Evolutionary conservation across 805 yeast genomes (phyloP).

Genomic region (Clavispora santaluciae): DNA sequence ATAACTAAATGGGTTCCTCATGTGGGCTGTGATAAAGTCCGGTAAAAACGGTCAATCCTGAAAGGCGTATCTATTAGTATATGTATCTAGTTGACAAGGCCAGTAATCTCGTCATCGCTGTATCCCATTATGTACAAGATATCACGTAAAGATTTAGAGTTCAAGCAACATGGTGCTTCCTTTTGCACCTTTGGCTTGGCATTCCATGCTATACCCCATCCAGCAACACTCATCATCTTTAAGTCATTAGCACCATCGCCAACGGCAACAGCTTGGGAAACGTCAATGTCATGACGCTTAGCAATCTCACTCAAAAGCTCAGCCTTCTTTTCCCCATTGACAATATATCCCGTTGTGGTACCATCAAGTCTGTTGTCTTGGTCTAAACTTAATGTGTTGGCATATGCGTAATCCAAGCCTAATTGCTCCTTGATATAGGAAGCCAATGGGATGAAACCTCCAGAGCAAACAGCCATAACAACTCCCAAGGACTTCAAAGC

Average conservation of each 20-base stretch:
- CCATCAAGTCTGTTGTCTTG: constrained; percentile 63
- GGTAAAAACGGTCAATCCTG: background rate
- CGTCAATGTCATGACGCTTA: constrained; percentile 45
- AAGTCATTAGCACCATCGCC: constrained; percentile 98
- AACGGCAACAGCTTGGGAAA: constrained; percentile 64
- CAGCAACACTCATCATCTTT: constrained; percentile 86
- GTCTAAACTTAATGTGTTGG: constrained; percentile 56
- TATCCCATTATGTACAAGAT: constrained; percentile 78
- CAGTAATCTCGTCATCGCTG: constrained; percentile 48
- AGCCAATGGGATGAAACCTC: constrained; percentile 93
- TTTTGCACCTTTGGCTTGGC: constrained; percentile 91
- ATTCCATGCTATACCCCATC: constrained; percentile 94
- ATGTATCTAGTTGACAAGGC: constrained; percentile 2
- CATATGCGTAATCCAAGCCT: constrained; percentile 81
- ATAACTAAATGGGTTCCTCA: no score
- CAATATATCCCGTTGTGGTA: constrained; percentile 70
- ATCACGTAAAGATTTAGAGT: constrained; percentile 69
- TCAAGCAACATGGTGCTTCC: constrained; percentile 77
- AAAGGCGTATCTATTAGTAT: background rate
- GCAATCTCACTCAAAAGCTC: constrained; percentile 62
- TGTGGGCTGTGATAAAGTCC: no score
- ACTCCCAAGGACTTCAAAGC: constrained; percentile 59
- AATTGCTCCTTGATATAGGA: constrained; percentile 61
- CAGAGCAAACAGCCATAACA: constrained; percentile 82
- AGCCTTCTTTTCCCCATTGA: constrained; percentile 83